Evolutionary conservation across 1,284 basidiomycete genomes (phyloP), one percentile per base, ranked within the genome.

Genomic region (Cystobasidium slooffiae): DNA sequence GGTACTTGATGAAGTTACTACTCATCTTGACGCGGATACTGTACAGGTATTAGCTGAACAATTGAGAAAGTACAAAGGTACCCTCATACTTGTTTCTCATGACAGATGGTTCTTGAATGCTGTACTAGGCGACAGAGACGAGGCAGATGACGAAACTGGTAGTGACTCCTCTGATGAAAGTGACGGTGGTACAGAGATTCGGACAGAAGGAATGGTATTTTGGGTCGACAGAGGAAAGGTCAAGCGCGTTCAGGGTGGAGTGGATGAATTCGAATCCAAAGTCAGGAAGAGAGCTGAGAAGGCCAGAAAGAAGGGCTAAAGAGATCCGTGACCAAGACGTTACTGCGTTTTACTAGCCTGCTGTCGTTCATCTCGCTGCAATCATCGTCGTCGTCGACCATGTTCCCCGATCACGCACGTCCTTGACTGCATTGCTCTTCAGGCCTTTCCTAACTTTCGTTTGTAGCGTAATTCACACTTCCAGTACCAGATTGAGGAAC

Each of bases 1-100:
- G 8, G 82, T 88, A 0, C 82, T 88, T 39, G 89, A 90, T 79
- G 89, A 90, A 80, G 86, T 88, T 16, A 88, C 89, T 31, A 90
- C 89, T 20, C 90, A 91, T 82, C 82, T 91, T 47, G 90, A 91
- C 80, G 84, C 86, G 69, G 85, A 87, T 46, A 89, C 88, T 0
- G 88, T 90, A 62, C 83, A 86, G 67, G 88, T 87, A 0, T 83
- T 91, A 2, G 86, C 87, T 0, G 81, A 84, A 9, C 87, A 88
- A 5, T 83, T 91, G 24, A 84, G 84, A 59, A 81, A 80, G 16
- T 91, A 86, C 78, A 82, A 82, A 31, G 89, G 90, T 3, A 88
- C 86, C 0, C 80, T 91, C 41, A 81, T 90, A 10, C 83, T 91
- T 10, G 86, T 91, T 68, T 89, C 88, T 44, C 90, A 91, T 80